Conservation (phyloP, 2,329 filamentous ascomycete species). For the Neonectria neomacrospora region DNA sequence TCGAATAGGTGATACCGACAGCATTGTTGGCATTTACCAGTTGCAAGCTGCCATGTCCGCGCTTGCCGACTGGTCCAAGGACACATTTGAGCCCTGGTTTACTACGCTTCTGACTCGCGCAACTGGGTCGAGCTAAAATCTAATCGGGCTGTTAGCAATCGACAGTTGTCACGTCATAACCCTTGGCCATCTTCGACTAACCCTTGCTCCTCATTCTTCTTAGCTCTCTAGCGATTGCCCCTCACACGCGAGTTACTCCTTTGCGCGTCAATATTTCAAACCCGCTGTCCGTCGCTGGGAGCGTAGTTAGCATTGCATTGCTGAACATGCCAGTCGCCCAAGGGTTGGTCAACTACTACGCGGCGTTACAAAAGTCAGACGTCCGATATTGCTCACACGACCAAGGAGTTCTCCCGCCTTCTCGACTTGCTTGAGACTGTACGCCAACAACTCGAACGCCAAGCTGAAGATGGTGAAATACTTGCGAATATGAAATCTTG, state of each 20-base stretch:
- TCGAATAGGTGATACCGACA: slow-evolving; percentile 18
- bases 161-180: no score
- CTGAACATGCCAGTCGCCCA: slow-evolving; percentile 51
- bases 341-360: slow-evolving; percentile 49
- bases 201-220: no score
- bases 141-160: no score
- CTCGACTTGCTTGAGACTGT: slow-evolving; percentile 42
- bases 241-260: no score
- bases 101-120: neutral
- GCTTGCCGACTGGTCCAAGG: neutral
- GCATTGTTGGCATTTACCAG: slow-evolving; percentile 18
- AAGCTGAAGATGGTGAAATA: slow-evolving; percentile 32
- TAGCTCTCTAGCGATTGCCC: no score
- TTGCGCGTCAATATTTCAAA: no score
- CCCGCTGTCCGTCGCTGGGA: no score
- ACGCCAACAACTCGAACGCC: slow-evolving; percentile 24
- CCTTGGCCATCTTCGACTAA: no score
- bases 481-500: slow-evolving; percentile 41
- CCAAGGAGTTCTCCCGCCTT: slow-evolving; percentile 42
- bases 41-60: slow-evolving; percentile 10
- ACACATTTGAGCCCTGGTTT: slow-evolving; percentile 15
- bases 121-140: slow-evolving; percentile 3
- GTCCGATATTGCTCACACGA: slow-evolving; percentile 42
- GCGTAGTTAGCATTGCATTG: no score
- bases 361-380: slow-evolving; percentile 37